A percentile compares a stretch with the other conserved stretches of the same genome.
Evolutionary conservation across 1,139 yeast species (phyloP).

Genomic region (Protomyces inundatus): DNA sequence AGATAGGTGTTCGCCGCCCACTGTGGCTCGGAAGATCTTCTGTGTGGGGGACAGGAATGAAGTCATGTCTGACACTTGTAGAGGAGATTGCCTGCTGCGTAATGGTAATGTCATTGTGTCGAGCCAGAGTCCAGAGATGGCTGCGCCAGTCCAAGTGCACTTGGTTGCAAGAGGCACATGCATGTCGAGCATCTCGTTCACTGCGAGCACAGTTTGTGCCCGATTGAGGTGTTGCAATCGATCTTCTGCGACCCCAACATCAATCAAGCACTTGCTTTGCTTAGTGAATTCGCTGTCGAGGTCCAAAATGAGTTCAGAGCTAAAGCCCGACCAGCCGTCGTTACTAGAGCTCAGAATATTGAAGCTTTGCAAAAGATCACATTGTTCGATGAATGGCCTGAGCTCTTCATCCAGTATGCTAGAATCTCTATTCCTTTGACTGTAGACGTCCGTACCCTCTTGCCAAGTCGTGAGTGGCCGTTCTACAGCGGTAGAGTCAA

Average conservation of each 20-base stretch:
- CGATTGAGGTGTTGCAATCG: not conserved
- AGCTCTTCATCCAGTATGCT: conserved; percentile 56
- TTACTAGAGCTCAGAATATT: conserved; percentile 64
- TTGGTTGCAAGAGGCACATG: not conserved
- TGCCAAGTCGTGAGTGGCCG: conserved; percentile 6
- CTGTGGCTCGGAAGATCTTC: not conserved
- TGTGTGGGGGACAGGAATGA: conserved; percentile 16
- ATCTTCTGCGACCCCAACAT: not conserved
- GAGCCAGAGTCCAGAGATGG: conserved; percentile 15
- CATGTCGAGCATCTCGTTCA: conserved; percentile 9
- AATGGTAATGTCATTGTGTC: conserved; percentile 25
- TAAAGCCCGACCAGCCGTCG: conserved; percentile 80
- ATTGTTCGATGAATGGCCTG: conserved; percentile 63
- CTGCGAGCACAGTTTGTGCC: not conserved
- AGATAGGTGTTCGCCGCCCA: not conserved
- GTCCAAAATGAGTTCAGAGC: conserved; percentile 49
- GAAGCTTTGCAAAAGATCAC: conserved; percentile 69
- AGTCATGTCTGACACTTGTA: conserved; percentile 11
- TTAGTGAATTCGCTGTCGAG: conserved; percentile 57
- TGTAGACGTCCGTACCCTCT: conserved; percentile 36
- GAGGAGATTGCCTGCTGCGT: not conserved
- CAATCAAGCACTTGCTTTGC: conserved; percentile 1
- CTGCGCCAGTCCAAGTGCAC: conserved; percentile 16
- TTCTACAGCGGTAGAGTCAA: conserved; percentile 4
- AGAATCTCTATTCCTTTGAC: conserved; percentile 37